phyloP scores from a whole-genome alignment of 352 stramenopile species.

The Phytopythium montanum region DNA sequence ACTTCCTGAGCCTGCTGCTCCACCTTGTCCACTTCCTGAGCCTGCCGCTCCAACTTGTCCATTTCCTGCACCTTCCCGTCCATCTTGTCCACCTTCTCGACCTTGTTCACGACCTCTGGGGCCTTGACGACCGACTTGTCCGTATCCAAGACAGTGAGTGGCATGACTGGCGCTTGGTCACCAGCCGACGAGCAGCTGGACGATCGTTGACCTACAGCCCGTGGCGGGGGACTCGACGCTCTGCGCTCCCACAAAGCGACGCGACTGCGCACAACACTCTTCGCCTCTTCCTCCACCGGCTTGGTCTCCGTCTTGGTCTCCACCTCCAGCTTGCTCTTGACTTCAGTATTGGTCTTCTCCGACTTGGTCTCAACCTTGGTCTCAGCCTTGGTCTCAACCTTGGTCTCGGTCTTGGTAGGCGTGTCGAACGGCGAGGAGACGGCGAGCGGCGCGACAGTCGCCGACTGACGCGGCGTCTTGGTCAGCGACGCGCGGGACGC shows the following conservation, averaged over 20 bases:
- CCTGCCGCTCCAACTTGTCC: no score
- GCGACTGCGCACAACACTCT: slow-evolving; percentile 2
- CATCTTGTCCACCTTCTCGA: neutral
- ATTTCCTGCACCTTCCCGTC: neutral
- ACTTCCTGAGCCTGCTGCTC: slow-evolving; percentile 11
- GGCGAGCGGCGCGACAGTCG: slow-evolving; percentile 4
- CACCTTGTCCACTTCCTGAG: slow-evolving; percentile 8
- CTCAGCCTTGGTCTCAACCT: neutral
- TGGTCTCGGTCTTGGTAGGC: neutral
- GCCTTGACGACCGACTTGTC: neutral
- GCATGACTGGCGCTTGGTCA: slow-evolving; percentile 3
- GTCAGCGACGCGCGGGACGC: slow-evolving; percentile 5
- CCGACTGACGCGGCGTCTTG: slow-evolving; percentile 9
- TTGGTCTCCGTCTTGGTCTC: slow-evolving; percentile 4
- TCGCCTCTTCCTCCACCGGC: slow-evolving; percentile 4
- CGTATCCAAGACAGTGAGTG: neutral
- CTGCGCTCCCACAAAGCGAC: slow-evolving; percentile 3
- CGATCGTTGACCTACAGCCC: neutral
- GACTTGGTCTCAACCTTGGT: neutral
- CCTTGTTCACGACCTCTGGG: neutral
- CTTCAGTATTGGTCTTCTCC: neutral
- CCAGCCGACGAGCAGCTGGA: slow-evolving; percentile 7
- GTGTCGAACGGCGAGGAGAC: neutral
- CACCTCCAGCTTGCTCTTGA: neutral
- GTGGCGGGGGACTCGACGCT: neutral